Evolutionary conservation across 164 flowering plant genomes (phyloP).

Genomic region (Hamamelis virginiana): DNA sequence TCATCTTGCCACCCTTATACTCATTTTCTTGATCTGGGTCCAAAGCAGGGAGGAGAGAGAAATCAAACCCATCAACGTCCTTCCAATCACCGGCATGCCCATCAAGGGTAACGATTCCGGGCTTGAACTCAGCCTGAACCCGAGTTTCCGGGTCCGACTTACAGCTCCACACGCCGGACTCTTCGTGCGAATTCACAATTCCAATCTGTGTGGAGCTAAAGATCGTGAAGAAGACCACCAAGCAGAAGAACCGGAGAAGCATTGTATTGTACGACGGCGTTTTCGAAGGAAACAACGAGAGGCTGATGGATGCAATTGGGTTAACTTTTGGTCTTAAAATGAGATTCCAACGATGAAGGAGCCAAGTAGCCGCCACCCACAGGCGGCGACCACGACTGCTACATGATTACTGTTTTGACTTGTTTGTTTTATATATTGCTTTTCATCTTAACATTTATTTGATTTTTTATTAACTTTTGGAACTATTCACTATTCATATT

Average conservation of each 20-base stretch:
- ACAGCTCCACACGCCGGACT: conserved; percentile 78
- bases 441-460: too few relatives aligned
- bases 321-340: too few relatives aligned
- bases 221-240: conserved; percentile 16
- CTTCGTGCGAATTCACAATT: conserved; percentile 59
- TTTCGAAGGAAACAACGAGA: not conserved
- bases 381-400: too few relatives aligned
- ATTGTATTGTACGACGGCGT: conserved; percentile 13
- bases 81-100: conserved; percentile 87
- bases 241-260: conserved; percentile 19
- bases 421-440: too few relatives aligned
- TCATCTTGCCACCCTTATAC: conserved; percentile 74
- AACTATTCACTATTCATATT: too few relatives aligned
- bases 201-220: conserved; percentile 13
- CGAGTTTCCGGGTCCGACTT: conserved; percentile 50
- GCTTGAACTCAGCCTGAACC: conserved; percentile 58
- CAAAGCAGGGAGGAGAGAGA: conserved; percentile 84
- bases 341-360: too few relatives aligned
- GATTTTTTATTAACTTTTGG: too few relatives aligned
- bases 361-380: too few relatives aligned
- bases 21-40: conserved; percentile 83
- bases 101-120: conserved; percentile 77
- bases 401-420: too few relatives aligned
- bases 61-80: conserved; percentile 71
- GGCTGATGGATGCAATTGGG: too few relatives aligned